Evolutionary conservation across 768 basidiomycete genomes (phyloP).

Genomic region (Gloeopeniophorella convolvens): DNA sequence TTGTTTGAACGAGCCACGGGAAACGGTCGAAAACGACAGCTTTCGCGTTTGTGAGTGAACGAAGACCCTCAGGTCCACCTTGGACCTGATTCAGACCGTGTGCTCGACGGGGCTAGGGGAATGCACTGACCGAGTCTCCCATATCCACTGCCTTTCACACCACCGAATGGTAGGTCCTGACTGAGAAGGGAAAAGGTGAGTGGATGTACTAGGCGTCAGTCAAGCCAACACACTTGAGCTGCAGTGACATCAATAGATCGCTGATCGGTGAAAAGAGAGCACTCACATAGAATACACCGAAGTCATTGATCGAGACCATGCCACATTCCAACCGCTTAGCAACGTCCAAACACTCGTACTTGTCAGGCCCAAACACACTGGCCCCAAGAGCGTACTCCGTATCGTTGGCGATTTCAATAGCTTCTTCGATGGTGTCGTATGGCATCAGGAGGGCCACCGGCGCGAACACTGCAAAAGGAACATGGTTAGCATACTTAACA

Average conservation of each 20-base stretch:
- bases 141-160: conserved; percentile 85
- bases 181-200: conserved; percentile 33
- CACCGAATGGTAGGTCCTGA: conserved; percentile 95
- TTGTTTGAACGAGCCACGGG: conserved; percentile 77
- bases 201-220: conserved; percentile 15
- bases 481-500: conserved; percentile 10
- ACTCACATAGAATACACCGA: conserved; percentile 79
- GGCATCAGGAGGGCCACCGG: conserved; percentile 84
- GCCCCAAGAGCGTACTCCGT: conserved; percentile 90
- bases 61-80: conserved; percentile 93
- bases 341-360: conserved; percentile 68
- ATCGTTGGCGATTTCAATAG: conserved; percentile 80
- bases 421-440: conserved; percentile 80
- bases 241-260: conserved; percentile 20
- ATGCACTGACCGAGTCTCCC: conserved; percentile 79
- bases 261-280: conserved; percentile 2
- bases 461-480: conserved; percentile 65
- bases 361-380: conserved; percentile 87
- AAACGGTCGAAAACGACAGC: conserved; percentile 82
- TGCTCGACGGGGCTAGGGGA: background rate
- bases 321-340: conserved; percentile 83
- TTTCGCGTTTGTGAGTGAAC: conserved; percentile 83
- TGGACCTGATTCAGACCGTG: conserved; percentile 15
- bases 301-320: conserved; percentile 97
- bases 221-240: conserved; percentile 56